Percentiles rank a stretch among this genome's conserved stretches.
Conservation (phyloP, 768 basidiomycete genomes). For the Wakefieldia striispora region DNA sequence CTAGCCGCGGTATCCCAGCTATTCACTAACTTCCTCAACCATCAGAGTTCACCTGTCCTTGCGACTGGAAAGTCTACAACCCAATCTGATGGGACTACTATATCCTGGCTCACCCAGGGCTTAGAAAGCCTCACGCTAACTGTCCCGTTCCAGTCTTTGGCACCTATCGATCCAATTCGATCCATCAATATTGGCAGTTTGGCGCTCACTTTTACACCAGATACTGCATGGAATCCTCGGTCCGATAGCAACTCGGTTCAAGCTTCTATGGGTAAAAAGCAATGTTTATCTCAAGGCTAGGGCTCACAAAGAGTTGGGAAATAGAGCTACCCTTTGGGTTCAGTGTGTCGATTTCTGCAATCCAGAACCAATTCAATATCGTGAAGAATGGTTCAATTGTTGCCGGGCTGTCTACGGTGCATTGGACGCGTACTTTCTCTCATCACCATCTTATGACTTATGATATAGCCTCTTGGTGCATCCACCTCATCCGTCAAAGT, state of each 20-base stretch:
- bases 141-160: conserved; percentile 56
- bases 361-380: conserved; percentile 66
- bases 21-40: conserved; percentile 72
- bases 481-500: conserved; percentile 60
- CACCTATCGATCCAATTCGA: conserved; percentile 60
- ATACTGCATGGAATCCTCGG: conserved; percentile 56
- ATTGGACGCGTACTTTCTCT: not conserved
- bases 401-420: conserved; percentile 60
- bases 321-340: conserved; percentile 74
- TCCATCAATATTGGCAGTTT: conserved; percentile 62
- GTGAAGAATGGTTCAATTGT: conserved; percentile 49
- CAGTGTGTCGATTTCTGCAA: conserved; percentile 51
- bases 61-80: conserved; percentile 59
- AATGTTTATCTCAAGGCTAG: not conserved
- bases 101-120: conserved; percentile 68
- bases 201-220: conserved; percentile 52
- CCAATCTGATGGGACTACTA: conserved; percentile 51
- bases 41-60: conserved; percentile 53
- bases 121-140: conserved; percentile 53
- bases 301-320: conserved; percentile 2
- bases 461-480: conserved; percentile 53
- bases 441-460: not conserved
- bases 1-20: conserved; percentile 55
- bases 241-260: conserved; percentile 57
- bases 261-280: conserved; percentile 50